These are phyloP conservation scores for Monosporozyma aerobia DNA, from an alignment of 805 yeast genomes.

Conservation along the genomic window DNA sequence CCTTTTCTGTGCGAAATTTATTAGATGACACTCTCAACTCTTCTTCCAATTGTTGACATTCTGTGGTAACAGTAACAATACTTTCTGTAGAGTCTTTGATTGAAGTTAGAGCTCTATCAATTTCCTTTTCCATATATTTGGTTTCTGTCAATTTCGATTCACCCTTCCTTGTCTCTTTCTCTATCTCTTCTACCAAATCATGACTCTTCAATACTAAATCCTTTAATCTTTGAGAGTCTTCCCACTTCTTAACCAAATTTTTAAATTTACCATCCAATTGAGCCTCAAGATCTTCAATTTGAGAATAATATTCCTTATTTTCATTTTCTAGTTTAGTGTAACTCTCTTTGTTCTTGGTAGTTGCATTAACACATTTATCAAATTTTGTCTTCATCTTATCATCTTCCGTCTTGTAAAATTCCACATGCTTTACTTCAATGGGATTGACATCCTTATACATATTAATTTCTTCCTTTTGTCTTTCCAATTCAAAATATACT, in stretches of 20 bases:
- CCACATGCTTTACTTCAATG: slow-evolving; percentile 36
- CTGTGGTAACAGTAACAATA: slow-evolving; percentile 15
- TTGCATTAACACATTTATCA: slow-evolving; percentile 27
- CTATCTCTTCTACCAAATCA: slow-evolving; percentile 39
- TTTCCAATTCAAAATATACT: slow-evolving; percentile 35
- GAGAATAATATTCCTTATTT: slow-evolving; percentile 18
- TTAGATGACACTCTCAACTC: slow-evolving; percentile 9
- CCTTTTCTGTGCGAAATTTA: slow-evolving; percentile 4
- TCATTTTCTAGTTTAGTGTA: slow-evolving; percentile 26
- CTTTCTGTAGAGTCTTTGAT: slow-evolving; percentile 36
- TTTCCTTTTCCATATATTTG: slow-evolving; percentile 54
- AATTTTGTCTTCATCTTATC: slow-evolving; percentile 40
- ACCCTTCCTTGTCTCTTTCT: slow-evolving; percentile 35
- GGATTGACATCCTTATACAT: slow-evolving; percentile 35
- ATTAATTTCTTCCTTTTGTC: slow-evolving; percentile 40
- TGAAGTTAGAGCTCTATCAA: slow-evolving; percentile 43
- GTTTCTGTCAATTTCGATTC: slow-evolving; percentile 48
- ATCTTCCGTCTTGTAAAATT: slow-evolving; percentile 37
- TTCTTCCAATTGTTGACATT: slow-evolving; percentile 9
- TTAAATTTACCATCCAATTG: slow-evolving; percentile 3
- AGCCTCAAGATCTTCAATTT: slow-evolving; percentile 22
- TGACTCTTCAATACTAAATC: slow-evolving; percentile 27
- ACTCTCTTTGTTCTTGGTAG: slow-evolving; percentile 18
- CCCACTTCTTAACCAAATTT: not conserved
- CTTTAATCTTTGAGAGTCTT: slow-evolving; percentile 5